Evolutionary conservation across 768 basidiomycete species (phyloP).

Genomic region (Austroboletus eburneus): DNA sequence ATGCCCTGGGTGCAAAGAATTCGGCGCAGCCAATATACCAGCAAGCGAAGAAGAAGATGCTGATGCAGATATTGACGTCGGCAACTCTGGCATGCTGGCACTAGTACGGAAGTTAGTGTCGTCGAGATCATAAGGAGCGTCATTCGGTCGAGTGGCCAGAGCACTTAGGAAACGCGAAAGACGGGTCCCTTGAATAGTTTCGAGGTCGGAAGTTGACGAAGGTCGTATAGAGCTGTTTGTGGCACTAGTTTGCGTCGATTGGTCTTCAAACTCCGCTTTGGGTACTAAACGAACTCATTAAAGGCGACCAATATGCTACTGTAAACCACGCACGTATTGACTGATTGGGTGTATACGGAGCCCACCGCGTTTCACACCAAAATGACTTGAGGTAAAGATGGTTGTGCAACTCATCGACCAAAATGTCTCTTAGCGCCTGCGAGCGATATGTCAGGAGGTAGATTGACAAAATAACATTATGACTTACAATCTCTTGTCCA

Average conservation of each 20-base stretch:
- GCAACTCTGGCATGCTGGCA: conserved; percentile 16
- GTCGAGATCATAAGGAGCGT: conserved; percentile 65
- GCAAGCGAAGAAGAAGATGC: conserved; percentile 25
- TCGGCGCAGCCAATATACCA: conserved; percentile 15
- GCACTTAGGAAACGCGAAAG: conserved; percentile 61
- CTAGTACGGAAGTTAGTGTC: conserved; percentile 32
- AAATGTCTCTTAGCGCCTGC: conserved; percentile 86
- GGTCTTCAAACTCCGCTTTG: conserved; percentile 60
- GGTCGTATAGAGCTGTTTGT: conserved; percentile 19
- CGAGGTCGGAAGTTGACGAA: conserved; percentile 35
- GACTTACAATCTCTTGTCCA: conserved; percentile 79
- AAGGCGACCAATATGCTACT: conserved; percentile 3
- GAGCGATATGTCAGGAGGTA: conserved; percentile 7
- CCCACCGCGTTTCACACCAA: conserved; percentile 94
- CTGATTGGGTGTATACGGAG: conserved; percentile 77
- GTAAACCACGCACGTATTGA: conserved; percentile 52
- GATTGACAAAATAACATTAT: not conserved
- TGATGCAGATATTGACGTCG: conserved; percentile 18
- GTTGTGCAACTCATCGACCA: conserved; percentile 92
- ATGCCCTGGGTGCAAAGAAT: conserved; percentile 20
- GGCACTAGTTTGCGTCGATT: conserved; percentile 26
- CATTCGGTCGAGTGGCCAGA: conserved; percentile 70
- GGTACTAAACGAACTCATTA: conserved; percentile 44
- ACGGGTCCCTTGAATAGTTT: conserved; percentile 42
- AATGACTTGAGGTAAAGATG: conserved; percentile 97